Evolutionary conservation across 2,329 filamentous ascomycete genomes (phyloP), one percentile per base, ranked within the genome.

Genomic region (Pseudogymnoascus sp.): DNA sequence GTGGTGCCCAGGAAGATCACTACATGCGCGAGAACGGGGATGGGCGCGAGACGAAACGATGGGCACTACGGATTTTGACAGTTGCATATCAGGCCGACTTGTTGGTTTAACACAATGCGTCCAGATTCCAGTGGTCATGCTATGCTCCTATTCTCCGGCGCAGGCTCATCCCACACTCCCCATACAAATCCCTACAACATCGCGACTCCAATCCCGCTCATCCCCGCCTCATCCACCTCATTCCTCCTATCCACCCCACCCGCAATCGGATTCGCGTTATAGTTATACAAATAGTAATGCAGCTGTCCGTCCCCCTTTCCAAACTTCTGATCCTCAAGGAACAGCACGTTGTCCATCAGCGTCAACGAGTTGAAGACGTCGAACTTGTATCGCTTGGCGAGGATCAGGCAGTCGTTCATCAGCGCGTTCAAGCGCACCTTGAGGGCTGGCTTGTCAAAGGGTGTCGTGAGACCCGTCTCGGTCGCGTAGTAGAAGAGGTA

Each of bases 201-300:
- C 22, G 96, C 90, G 70, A 96, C 83, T 38, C 94, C 94, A 63
- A 99, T 86, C 1, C 94, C 93, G 68, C 92, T 94, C 71, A 91
- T 84, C 64, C 83, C 82, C 62, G 86, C 85, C 67, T 87, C 83
- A 71, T 96, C 92, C 38, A 93, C 79, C 68, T 85, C 77, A 72
- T 95, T 96, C 70, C 82, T 84, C 69, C 82, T 81, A 73, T 97
- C 86, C 43, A 97, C 86, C 20, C 94, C 94, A 57, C 94, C 92
- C 0, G 84, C 78, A 69, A 99, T 88, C n/a, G 87, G 85, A 63
- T 89, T 86, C 11, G 91, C 90, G 62, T 91, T 86, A 79, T 97
- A 99, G 76, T 99, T 99, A 81, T 95, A 99, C 32, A 99, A 79
- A 74, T 99, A 99, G 77, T 92, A 99, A 75, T 99, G 91, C 68